phyloP scores from a whole-genome alignment of 2,329 filamentous ascomycete species.

The Elsinoe australis region DNA sequence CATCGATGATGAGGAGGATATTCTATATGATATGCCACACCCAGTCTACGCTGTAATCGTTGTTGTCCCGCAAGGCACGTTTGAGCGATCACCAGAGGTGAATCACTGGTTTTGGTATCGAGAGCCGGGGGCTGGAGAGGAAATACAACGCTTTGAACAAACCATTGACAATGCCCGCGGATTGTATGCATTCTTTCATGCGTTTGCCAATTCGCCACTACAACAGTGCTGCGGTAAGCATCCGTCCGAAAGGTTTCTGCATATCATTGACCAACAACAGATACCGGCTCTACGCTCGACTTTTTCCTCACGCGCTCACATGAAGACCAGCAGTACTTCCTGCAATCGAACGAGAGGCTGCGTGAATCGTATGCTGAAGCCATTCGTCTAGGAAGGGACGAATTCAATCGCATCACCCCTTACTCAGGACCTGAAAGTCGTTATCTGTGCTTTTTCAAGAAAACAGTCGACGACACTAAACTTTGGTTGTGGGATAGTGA shows the following conservation, averaged over 20 bases:
- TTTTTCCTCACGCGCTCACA: slow-evolving; percentile 7
- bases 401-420: background rate
- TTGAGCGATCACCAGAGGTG: too few species aligned
- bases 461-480: background rate
- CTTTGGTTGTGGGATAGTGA: slow-evolving; percentile 12
- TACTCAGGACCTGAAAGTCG: background rate
- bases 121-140: background rate
- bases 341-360: background rate
- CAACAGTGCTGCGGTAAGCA: slow-evolving; percentile 2
- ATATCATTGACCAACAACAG: background rate
- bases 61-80: background rate
- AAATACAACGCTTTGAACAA: background rate
- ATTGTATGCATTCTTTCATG: slow-evolving; percentile 9
- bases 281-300: background rate
- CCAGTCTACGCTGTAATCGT: slow-evolving; percentile 9
- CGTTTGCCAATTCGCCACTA: slow-evolving; percentile 7
- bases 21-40: slow-evolving; percentile 3
- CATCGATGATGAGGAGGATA: background rate
- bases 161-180: background rate
- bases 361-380: background rate
- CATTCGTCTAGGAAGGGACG: slow-evolving; percentile 1
- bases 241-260: too few species aligned
- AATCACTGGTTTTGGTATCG: too few species aligned
- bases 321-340: slow-evolving; percentile 2
- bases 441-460: slow-evolving; percentile 11